Base-by-base conservation (phyloP, 2,329 filamentous ascomycete species). In the Didymella arachidicola region DNA sequence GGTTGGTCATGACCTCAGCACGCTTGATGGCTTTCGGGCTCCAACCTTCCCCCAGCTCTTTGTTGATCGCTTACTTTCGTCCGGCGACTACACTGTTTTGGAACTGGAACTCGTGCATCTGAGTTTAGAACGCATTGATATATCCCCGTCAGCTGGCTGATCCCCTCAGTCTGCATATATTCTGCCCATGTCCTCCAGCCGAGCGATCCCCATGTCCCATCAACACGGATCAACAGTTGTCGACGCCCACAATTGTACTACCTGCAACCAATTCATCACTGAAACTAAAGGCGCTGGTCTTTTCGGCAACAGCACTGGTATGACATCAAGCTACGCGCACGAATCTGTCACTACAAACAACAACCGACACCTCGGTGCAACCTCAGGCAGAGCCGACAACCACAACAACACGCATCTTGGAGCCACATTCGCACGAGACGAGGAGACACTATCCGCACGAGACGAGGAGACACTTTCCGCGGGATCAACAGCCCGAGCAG, bases 391-490 rank as follows among this genome's bases (percentile, higher is more conserved):
- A 43, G 42, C 53, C 18, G 55, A 66, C 5, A 42, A 47, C 7
- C 47, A 66, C 7, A 66, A 62, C 57, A 66, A 68, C 57, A 61
- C 62, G n/a, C 68, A 69, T 42, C 57, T 67, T 12, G 58, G 62
- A 16, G 45, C 62, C 19, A 66, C 67, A 34, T 58, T 65, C n/a
- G 62, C 58, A 47, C 54, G 65, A 25, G 67, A 70, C 56, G 65
- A 44, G 19, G 66, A 70, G 41, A 70, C 68, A 39, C 59, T 70
- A n/a, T 58, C 66, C n/a, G 62, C 58, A 47, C 54, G 65, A 25
- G 67, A 70, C 56, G 65, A 44, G 19, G 66, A 70, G 41, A 70
- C 68, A 39, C 59, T 70, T 25, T 69, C 68, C 27, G 66, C 66
- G 19, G 66, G 66, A 14, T 68, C 68, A 29, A 70, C 67, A 14